These are phyloP conservation scores for Kentomonas sorsogonicus DNA, from an alignment of 208 protist species.

Conservation along the genomic window DNA sequence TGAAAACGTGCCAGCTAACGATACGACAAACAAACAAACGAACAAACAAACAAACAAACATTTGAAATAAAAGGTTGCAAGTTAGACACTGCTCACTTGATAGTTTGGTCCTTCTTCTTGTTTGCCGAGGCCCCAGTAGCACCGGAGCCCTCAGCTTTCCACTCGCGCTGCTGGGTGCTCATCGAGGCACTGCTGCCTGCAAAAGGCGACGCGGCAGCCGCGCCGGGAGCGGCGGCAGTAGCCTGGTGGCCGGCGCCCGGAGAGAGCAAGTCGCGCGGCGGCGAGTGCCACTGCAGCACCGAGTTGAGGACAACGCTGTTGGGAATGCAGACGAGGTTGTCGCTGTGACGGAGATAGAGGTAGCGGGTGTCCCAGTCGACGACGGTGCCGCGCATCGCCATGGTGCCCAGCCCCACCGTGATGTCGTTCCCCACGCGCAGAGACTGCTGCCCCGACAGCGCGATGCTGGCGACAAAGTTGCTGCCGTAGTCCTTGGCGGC, in stretches of 20 bases:
- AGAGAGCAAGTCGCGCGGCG: no score
- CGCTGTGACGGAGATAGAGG: conserved; percentile 54
- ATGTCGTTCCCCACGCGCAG: conserved; percentile 57
- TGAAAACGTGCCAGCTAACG: no score
- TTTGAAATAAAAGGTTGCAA: no score
- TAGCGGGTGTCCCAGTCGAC: conserved; percentile 80
- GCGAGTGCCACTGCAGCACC: conserved; percentile 46
- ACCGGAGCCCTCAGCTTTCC: conserved; percentile 18
- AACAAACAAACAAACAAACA: no score
- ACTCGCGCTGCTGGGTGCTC: conserved; percentile 23
- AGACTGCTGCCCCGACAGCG: conserved; percentile 49
- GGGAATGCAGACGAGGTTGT: conserved; percentile 49
- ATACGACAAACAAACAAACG: no score
- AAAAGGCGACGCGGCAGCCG: no score
- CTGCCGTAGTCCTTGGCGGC: conserved; percentile 79
- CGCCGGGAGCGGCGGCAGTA: no score
- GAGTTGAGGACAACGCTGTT: conserved; percentile 79
- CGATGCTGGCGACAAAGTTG: conserved; percentile 80
- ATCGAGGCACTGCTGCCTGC: not conserved
- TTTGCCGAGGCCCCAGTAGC: no score
- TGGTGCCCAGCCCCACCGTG: conserved; percentile 45
- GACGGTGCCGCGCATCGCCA: conserved; percentile 39
- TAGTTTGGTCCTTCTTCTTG: no score
- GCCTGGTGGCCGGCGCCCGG: no score
- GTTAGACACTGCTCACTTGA: no score